Conservation (phyloP, 495 filamentous ascomycete genomes). For the Amniculicola lignicola region DNA sequence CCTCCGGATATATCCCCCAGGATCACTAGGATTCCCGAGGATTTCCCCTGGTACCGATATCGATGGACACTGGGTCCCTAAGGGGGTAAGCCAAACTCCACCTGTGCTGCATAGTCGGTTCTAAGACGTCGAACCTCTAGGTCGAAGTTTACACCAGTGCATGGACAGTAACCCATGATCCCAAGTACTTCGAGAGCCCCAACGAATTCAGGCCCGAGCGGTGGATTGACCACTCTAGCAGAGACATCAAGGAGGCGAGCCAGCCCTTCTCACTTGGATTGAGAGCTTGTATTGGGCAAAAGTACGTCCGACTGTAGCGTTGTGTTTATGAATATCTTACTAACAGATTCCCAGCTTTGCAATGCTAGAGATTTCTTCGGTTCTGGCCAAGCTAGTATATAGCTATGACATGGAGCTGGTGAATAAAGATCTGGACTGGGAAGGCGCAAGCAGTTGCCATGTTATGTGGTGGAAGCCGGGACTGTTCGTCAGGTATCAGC, state of each 20-base stretch:
- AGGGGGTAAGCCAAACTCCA: too few species aligned
- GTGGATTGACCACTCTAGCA: neutral
- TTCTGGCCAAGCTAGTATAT: neutral
- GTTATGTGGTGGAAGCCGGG: conserved; percentile 1
- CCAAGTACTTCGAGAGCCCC: neutral
- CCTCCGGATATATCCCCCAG: conserved; percentile 37
- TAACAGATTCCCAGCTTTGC: neutral
- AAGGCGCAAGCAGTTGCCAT: neutral
- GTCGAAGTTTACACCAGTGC: conserved; percentile 2
- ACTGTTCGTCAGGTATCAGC: neutral
- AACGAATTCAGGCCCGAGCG: neutral
- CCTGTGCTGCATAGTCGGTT: too few species aligned
- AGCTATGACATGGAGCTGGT: neutral
- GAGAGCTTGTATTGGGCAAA: neutral
- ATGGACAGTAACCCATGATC: conserved; percentile 2
- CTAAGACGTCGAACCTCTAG: too few species aligned
- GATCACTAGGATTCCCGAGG: too few species aligned
- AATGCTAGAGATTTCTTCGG: neutral
- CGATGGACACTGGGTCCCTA: too few species aligned
- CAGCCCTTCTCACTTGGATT: conserved; percentile 1
- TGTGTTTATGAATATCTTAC: neutral
- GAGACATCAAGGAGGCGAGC: neutral
- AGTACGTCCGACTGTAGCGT: neutral
- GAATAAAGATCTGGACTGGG: neutral
- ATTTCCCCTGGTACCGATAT: too few species aligned